These are phyloP conservation scores for Cardamine chenopodiifolia DNA, from an alignment of 345 rosid species.

Conservation along the genomic window DNA sequence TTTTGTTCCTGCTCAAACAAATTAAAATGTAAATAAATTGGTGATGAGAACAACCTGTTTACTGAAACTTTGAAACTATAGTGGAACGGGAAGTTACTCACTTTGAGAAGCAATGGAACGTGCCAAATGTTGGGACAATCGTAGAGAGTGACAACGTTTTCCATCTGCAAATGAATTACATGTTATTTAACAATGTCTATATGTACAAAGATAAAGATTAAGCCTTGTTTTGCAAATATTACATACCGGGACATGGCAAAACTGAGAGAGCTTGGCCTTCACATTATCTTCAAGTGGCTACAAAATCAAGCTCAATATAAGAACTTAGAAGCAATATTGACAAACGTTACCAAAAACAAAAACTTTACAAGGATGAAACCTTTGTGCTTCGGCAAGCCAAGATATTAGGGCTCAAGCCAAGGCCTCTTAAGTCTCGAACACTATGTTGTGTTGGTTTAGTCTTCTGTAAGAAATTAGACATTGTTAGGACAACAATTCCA, in stretches of 20 bases:
- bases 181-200: conserved; percentile 10
- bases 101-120: conserved; percentile 84
- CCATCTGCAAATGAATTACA: conserved; percentile 53
- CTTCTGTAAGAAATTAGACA: conserved; percentile 55
- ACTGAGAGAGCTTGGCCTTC: conserved; percentile 81
- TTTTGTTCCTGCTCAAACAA: conserved; percentile 75
- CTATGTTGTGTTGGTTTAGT: conserved; percentile 99
- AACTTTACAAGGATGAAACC: conserved; percentile 45
- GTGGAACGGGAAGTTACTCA: conserved; percentile 43
- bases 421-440: conserved; percentile 80
- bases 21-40: background rate
- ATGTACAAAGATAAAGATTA: background rate
- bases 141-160: conserved; percentile 73
- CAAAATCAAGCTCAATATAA: conserved; percentile 28
- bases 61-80: background rate
- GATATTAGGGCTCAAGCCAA: conserved; percentile 84
- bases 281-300: conserved; percentile 91
- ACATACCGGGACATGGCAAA: conserved; percentile 89
- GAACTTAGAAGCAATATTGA: conserved; percentile 23
- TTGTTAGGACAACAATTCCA: conserved; percentile 6
- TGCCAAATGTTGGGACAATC: conserved; percentile 99
- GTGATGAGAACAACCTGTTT: background rate
- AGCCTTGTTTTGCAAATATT: background rate
- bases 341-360: background rate
- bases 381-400: conserved; percentile 90